Evolutionary conservation across 2,329 filamentous ascomycete species (phyloP).

Genomic region (Pseudogymnoascus sp.): DNA sequence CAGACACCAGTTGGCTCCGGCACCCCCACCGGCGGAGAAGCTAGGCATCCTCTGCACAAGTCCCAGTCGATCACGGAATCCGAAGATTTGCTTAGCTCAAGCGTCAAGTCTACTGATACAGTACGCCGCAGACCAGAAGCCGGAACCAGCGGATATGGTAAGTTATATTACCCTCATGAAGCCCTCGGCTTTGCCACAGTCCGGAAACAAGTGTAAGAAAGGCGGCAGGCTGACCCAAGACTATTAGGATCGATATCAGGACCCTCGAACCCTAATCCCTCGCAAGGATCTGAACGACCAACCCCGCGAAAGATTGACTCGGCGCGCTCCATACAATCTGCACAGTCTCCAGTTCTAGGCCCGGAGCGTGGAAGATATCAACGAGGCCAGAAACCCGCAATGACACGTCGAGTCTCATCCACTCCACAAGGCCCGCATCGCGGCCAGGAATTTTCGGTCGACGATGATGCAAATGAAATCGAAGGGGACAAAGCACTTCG

Average conservation of each 20-base stretch:
- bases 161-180: slow-evolving; percentile 18
- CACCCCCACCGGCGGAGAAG: slow-evolving; percentile 44
- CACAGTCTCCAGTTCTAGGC: slow-evolving; percentile 27
- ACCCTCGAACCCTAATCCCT: not conserved
- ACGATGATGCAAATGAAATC: slow-evolving; percentile 78
- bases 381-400: slow-evolving; percentile 53
- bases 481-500: slow-evolving; percentile 56
- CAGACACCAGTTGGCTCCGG: slow-evolving; percentile 23
- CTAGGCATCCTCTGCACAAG: slow-evolving; percentile 34
- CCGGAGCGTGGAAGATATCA: slow-evolving; percentile 29
- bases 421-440: slow-evolving; percentile 65
- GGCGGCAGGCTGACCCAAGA: not conserved
- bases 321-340: slow-evolving; percentile 23
- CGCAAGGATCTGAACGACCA: slow-evolving; percentile 21
- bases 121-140: slow-evolving; percentile 49
- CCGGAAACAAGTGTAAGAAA: not conserved
- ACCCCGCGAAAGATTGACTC: slow-evolving; percentile 25
- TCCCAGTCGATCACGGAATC: slow-evolving; percentile 23
- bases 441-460: slow-evolving; percentile 81
- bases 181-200: not conserved
- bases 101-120: slow-evolving; percentile 53
- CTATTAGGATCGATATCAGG: slow-evolving; percentile 10
- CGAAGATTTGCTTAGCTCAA: slow-evolving; percentile 45
- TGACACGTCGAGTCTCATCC: slow-evolving; percentile 68
- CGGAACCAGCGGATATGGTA: slow-evolving; percentile 45